Evolutionary conservation across 2,329 filamentous ascomycete genomes (phyloP), one percentile per base, ranked within the genome.

Genomic region (Aspergillus ruber): DNA sequence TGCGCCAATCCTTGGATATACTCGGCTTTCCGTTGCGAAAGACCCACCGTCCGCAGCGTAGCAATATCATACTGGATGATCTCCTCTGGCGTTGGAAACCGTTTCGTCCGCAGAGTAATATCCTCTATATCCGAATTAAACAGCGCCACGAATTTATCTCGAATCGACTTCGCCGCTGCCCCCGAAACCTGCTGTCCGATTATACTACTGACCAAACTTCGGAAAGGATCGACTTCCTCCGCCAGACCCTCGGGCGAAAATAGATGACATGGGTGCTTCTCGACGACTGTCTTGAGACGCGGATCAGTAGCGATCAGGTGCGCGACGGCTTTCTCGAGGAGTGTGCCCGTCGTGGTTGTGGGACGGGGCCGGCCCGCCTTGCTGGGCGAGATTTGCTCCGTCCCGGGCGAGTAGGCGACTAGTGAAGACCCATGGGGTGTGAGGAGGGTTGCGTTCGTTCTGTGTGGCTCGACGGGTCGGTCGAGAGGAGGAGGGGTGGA

Each of bases 111-210:
- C 38, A 32, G 50, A 12, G 48, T 48, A 40, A 40, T 43, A 18
- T 50, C 50, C 3, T 17, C 42, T 0, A 62, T 50, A 20, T 67
- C 61, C 5, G 68, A 59, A 32, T 72, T 65, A 66, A 95, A 96
- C 5, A 96, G 72, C 1, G 74, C 76, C 17, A 95, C 72, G 65
- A 96, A 96, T 54, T 88, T 91, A 43, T 79, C 80, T 66, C 91
- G 90, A 71, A 98, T 97, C 5, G 87, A 87, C 49, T 82, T 85
- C 10, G 93, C 93, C 0, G 93, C 93, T 5, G 90, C 89, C 15
- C 91, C 90, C 1, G 90, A 95, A 17, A 98, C 91, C 72, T 98
- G 93, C 70, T 97, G 93, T 45, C 88, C 90, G 59, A 97, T 95
- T 63, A 98, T 96, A 44, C 90, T 86, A 66, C 85, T 90, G 35